These are phyloP conservation scores for Phytopythium oedochilum DNA, from an alignment of 352 stramenopile species.

Conservation along the genomic window DNA sequence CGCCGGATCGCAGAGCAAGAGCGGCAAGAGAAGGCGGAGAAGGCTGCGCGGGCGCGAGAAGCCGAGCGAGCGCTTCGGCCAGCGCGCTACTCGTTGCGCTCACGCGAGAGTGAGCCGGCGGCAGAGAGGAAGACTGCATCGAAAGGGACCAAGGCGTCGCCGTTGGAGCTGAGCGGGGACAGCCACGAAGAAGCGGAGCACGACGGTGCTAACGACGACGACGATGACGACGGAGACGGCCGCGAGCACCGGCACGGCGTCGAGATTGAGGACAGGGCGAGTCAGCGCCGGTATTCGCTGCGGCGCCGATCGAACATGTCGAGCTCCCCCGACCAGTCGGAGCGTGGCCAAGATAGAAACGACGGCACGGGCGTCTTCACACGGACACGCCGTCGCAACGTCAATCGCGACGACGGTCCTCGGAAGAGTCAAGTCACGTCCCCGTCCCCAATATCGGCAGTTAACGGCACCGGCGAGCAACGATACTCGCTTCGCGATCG, in stretches of 20 bases:
- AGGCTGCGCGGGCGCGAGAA: constrained; percentile 17
- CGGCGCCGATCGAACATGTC: background rate
- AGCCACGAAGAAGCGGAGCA: constrained; percentile 13
- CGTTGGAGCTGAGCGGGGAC: constrained; percentile 19
- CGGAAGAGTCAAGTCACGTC: constrained; percentile 13
- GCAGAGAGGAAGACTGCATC: constrained; percentile 7
- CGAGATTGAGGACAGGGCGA: constrained; percentile 5
- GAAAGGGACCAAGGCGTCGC: constrained; percentile 16
- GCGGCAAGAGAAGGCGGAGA: constrained; percentile 14
- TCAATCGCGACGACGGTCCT: constrained; percentile 7
- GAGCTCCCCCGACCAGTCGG: background rate
- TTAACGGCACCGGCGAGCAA: constrained; percentile 19
- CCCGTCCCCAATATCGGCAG: constrained; percentile 2
- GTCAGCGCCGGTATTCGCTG: constrained; percentile 13
- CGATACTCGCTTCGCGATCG: constrained; percentile 74
- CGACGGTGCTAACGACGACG: constrained; percentile 14
- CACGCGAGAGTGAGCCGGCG: constrained; percentile 27
- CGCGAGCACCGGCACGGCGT: constrained; percentile 16
- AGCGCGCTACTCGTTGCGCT: constrained; percentile 58
- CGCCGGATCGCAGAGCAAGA: constrained; percentile 44
- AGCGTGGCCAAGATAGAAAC: constrained; percentile 1
- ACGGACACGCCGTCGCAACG: constrained; percentile 20
- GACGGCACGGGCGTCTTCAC: constrained; percentile 9
- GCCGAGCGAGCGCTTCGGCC: constrained; percentile 17
- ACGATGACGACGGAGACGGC: constrained; percentile 13